Conservation (phyloP, 306 rosid genomes). For the Urtica urens region DNA sequence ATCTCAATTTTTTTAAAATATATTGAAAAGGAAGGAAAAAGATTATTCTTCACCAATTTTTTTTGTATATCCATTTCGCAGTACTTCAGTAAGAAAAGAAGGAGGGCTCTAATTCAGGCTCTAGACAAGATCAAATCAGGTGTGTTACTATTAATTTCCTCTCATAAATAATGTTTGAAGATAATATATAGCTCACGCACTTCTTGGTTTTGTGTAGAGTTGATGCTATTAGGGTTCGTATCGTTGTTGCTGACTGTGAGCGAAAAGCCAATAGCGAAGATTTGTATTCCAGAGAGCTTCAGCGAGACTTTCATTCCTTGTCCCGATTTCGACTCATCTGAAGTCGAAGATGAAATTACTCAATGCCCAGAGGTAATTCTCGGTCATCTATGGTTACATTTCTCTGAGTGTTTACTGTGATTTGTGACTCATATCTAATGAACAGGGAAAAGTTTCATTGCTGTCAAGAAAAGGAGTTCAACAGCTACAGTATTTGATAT, state of each 20-base stretch:
- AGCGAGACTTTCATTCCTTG: constrained; percentile 39
- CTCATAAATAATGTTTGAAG: no score
- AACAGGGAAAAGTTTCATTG: constrained; percentile 33
- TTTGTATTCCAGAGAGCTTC: constrained; percentile 33
- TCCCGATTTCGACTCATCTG: not conserved
- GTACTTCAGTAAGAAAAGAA: constrained; percentile 32
- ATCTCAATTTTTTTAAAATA: not conserved
- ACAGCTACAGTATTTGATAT: constrained; percentile 33
- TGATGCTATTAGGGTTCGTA: constrained; percentile 43
- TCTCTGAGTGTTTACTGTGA: not conserved
- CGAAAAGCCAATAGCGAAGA: constrained; percentile 29
- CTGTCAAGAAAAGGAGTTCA: constrained; percentile 29
- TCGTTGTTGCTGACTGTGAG: constrained; percentile 35
- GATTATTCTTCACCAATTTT: no score
- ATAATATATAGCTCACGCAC: not conserved
- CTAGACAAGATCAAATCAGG: constrained; percentile 46
- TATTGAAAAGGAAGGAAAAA: no score
- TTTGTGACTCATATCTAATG: not conserved
- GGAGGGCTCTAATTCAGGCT: constrained; percentile 33
- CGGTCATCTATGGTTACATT: no score
- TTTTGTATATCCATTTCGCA: no score
- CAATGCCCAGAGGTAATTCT: constrained; percentile 32
- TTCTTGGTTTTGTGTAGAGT: constrained; percentile 18
- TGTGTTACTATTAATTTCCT: no score
- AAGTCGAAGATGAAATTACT: constrained; percentile 25